Conservation (phyloP, 23 red algal species). For the Pyropia haitanensis region DNA sequence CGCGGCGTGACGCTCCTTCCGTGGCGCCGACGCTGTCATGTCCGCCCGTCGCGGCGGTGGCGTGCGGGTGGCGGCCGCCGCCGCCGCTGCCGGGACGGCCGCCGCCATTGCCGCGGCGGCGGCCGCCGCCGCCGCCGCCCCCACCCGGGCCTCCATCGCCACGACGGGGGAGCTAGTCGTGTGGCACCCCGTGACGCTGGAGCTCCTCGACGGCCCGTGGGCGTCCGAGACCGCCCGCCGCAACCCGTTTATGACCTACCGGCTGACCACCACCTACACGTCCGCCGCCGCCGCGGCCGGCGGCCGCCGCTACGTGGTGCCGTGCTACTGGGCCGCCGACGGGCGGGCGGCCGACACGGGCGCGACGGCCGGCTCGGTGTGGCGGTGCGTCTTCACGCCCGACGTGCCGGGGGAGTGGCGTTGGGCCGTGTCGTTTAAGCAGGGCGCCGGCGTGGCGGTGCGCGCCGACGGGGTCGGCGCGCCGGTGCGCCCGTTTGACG, state of each 20-base stretch:
- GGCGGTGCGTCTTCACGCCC: constrained; percentile 34
- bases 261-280: constrained; percentile 29
- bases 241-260: constrained; percentile 39
- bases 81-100: too few species aligned
- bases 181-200: constrained; percentile 24
- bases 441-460: constrained; percentile 20
- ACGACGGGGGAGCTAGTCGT: not conserved
- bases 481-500: constrained; percentile 19
- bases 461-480: not conserved
- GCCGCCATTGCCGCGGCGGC: too few species aligned
- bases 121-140: too few species aligned
- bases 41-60: too few species aligned
- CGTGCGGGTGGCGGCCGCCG: too few species aligned
- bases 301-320: constrained; percentile 3
- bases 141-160: too few species aligned
- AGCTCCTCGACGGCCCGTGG: constrained; percentile 11
- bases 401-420: constrained; percentile 14
- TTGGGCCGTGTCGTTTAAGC: constrained; percentile 18
- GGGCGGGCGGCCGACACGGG: constrained; percentile 21
- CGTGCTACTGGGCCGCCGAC: constrained; percentile 48
- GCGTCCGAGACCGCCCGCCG: constrained; percentile 15
- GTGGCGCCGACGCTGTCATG: too few species aligned
- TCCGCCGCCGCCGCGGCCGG: constrained; percentile 3
- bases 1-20: too few species aligned
- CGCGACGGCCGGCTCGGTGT: constrained; percentile 18